These are phyloP conservation scores for Hyphodiscus hymeniophilus DNA, from an alignment of 495 filamentous ascomycete species.

Conservation along the genomic window DNA sequence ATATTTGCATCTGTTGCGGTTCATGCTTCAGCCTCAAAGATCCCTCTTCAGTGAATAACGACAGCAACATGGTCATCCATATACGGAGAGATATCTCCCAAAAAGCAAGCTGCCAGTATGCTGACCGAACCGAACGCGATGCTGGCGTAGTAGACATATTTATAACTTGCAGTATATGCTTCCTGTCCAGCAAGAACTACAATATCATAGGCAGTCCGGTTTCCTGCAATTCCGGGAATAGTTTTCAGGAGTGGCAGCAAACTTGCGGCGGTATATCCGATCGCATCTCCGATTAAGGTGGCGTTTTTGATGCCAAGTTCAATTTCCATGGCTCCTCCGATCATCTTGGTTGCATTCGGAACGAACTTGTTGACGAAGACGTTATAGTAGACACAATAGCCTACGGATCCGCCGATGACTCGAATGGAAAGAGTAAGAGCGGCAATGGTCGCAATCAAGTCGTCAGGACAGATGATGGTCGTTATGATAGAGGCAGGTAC, in stretches of 20 bases:
- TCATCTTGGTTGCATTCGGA: constrained; percentile 40
- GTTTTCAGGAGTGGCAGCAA: constrained; percentile 36
- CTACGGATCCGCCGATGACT: constrained; percentile 51
- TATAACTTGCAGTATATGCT: constrained; percentile 55
- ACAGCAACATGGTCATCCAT: constrained; percentile 65
- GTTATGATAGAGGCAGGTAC: constrained; percentile 66
- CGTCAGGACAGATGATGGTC: constrained; percentile 67
- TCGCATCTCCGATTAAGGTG: constrained; percentile 35
- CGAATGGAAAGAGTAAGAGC: constrained; percentile 66
- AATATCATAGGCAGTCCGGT: constrained; percentile 42
- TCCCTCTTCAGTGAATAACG: constrained; percentile 36
- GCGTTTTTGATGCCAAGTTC: constrained; percentile 46
- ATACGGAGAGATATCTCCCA: constrained; percentile 56
- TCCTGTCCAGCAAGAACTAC: constrained; percentile 55
- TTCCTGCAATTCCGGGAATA: constrained; percentile 46
- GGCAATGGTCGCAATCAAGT: constrained; percentile 67
- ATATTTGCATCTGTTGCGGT: too few relatives aligned
- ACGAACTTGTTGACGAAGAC: constrained; percentile 61
- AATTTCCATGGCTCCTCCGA: constrained; percentile 24
- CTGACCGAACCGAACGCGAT: constrained; percentile 58
- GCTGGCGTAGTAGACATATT: constrained; percentile 59
- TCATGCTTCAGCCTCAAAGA: too few relatives aligned
- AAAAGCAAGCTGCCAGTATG: constrained; percentile 53
- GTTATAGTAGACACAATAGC: constrained; percentile 71
- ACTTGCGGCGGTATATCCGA: constrained; percentile 49